phyloP scores from a whole-genome alignment of 371 early-diverging fungal genomes.

The Apophysomyces trapeziformis region DNA sequence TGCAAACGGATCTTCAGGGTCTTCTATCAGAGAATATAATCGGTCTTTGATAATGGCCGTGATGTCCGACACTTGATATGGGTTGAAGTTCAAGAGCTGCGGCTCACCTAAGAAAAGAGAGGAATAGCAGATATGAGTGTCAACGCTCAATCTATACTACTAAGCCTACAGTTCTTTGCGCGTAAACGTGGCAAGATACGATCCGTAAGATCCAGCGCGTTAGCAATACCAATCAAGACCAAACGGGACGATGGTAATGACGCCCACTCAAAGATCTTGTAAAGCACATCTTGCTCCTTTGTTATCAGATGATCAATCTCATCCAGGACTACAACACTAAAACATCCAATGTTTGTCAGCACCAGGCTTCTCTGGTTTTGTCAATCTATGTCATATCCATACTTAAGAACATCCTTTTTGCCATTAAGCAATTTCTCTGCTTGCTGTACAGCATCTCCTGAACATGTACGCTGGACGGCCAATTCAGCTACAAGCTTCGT shows the following conservation, averaged over 20 bases:
- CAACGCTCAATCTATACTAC: background rate
- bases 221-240: slow-evolving; percentile 94
- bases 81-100: slow-evolving; percentile 79
- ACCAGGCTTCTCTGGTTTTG: slow-evolving; percentile 1
- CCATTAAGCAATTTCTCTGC: slow-evolving; percentile 40
- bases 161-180: slow-evolving; percentile 73
- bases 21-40: slow-evolving; percentile 51
- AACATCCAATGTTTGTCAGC: slow-evolving; percentile 1
- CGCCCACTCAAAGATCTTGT: slow-evolving; percentile 88
- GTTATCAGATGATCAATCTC: slow-evolving; percentile 91
- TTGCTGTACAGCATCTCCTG: slow-evolving; percentile 37
- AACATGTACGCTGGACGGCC: slow-evolving; percentile 24
- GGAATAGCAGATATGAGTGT: background rate
- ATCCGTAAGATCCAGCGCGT: slow-evolving; percentile 90
- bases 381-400: slow-evolving; percentile 20
- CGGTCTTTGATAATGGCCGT: slow-evolving; percentile 83
- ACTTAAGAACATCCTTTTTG: slow-evolving; percentile 49
- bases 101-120: slow-evolving; percentile 64
- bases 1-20: slow-evolving; percentile 21
- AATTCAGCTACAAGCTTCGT: slow-evolving; percentile 61
- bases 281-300: slow-evolving; percentile 82
- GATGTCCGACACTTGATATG: slow-evolving; percentile 85
- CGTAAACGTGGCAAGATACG: slow-evolving; percentile 87
- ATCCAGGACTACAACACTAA: slow-evolving; percentile 83
- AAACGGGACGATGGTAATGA: slow-evolving; percentile 65